A percentile compares a stretch with the other conserved stretches of the same genome.
Conservation (phyloP, 2,329 filamentous ascomycete species). For the Penicillium expansum region DNA sequence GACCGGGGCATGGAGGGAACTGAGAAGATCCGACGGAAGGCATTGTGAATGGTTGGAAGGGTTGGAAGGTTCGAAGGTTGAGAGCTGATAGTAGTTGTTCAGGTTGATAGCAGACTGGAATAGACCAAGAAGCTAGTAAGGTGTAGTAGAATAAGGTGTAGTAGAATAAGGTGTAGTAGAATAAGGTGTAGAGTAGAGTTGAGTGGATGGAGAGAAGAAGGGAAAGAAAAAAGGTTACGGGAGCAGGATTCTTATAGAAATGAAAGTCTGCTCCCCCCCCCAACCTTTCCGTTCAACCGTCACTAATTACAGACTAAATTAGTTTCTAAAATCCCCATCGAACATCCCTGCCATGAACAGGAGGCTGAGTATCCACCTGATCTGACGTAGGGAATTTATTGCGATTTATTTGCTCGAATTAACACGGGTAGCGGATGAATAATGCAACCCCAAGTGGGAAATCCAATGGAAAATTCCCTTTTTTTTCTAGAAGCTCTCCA, state of each 20-base stretch:
- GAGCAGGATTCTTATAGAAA: constrained; percentile 11
- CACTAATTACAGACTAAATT: constrained; percentile 19
- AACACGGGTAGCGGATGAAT: constrained; percentile 13
- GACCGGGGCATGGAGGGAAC: constrained; percentile 41
- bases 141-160: neutral
- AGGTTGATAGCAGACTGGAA: neutral
- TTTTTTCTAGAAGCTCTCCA: constrained; percentile 30
- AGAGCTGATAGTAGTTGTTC: constrained; percentile 6
- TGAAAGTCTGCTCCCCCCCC: neutral
- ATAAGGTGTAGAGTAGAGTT: neutral
- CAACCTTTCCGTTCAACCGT: constrained; percentile 10
- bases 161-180: neutral
- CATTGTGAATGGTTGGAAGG: constrained; percentile 25
- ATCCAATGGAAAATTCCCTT: constrained; percentile 22
- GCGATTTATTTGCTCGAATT: constrained; percentile 12
- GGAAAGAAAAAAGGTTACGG: neutral
- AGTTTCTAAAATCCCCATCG: constrained; percentile 13
- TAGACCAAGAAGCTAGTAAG: constrained; percentile 1
- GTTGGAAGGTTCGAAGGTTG: constrained; percentile 3
- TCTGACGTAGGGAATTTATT: constrained; percentile 29
- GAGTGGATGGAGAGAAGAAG: neutral
- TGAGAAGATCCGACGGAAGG: constrained; percentile 38
- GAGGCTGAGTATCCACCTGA: constrained; percentile 30
- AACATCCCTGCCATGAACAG: constrained; percentile 31
- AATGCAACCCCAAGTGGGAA: constrained; percentile 23